Evolutionary conservation across 345 rosid species (phyloP).

Genomic region (Combretum micranthum): DNA sequence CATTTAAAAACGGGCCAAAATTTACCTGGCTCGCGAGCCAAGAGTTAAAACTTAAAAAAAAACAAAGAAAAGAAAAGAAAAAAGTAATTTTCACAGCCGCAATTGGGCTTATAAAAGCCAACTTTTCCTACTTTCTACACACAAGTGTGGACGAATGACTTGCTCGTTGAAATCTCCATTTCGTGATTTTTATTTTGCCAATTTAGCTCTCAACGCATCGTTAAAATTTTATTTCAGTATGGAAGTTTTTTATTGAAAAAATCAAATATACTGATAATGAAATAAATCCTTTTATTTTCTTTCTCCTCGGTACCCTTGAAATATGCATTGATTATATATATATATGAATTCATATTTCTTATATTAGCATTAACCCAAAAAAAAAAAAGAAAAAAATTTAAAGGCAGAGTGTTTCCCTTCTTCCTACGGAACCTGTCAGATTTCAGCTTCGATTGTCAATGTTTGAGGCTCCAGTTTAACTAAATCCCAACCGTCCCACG

Average conservation of each 20-base stretch:
- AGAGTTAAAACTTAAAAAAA: too few species aligned
- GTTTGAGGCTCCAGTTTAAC: slow-evolving; percentile 43
- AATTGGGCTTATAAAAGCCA: slow-evolving; percentile 31
- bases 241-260: too few species aligned
- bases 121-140: slow-evolving; percentile 13
- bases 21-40: too few species aligned
- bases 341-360: too few species aligned
- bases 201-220: neutral
- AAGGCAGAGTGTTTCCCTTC: slow-evolving; percentile 14
- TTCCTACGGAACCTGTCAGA: too few species aligned
- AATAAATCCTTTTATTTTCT: too few species aligned
- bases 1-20: too few species aligned
- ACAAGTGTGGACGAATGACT: slow-evolving; percentile 22
- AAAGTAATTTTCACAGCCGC: slow-evolving; percentile 51
- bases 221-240: too few species aligned
- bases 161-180: slow-evolving; percentile 24
- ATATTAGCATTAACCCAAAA: too few species aligned
- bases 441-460: slow-evolving; percentile 25
- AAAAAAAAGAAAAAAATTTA: neutral
- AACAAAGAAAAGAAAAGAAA: neutral
- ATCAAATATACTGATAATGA: too few species aligned
- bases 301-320: neutral
- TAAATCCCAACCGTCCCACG: slow-evolving; percentile 46
- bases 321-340: too few species aligned
- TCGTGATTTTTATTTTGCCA: neutral